Conservation (phyloP, 768 basidiomycete genomes). For the Tricholoma bakamatsutake region DNA sequence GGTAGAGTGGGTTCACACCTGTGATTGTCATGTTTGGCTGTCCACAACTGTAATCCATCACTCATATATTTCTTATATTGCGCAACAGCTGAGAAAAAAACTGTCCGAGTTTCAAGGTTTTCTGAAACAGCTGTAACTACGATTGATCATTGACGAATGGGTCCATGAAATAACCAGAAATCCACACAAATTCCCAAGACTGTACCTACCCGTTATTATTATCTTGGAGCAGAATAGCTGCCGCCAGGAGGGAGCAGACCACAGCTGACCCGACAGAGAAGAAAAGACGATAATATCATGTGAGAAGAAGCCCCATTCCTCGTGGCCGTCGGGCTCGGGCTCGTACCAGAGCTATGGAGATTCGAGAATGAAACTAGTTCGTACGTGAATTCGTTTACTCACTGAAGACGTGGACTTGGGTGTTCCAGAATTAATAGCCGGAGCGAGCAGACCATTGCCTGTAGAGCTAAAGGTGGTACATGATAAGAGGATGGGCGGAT, state of each 20-base stretch:
- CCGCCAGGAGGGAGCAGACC: background rate
- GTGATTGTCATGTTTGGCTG: no score
- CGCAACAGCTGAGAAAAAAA: no score
- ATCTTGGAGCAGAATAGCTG: background rate
- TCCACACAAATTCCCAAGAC: background rate
- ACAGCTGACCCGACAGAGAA: background rate
- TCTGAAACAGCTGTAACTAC: no score
- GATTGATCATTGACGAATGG: background rate
- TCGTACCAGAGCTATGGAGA: slow-evolving; percentile 7
- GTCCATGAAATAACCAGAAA: background rate
- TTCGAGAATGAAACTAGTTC: background rate
- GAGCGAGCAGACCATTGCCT: slow-evolving; percentile 35
- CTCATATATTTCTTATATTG: no score
- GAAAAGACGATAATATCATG: background rate
- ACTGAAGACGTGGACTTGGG: slow-evolving; percentile 15
- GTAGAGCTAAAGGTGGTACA: slow-evolving; percentile 53
- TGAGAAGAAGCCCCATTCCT: slow-evolving; percentile 6
- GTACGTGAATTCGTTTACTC: background rate
- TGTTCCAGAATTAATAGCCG: slow-evolving; percentile 21
- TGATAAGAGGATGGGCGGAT: slow-evolving; percentile 42
- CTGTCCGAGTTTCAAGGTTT: no score
- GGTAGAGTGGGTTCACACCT: no score
- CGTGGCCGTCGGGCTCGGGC: slow-evolving; percentile 14
- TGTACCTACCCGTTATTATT: background rate
- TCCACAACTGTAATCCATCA: no score